Evolutionary conservation across 768 basidiomycete species (phyloP), one percentile per base, ranked within the genome.

Genomic region (Crucibulum laeve): DNA sequence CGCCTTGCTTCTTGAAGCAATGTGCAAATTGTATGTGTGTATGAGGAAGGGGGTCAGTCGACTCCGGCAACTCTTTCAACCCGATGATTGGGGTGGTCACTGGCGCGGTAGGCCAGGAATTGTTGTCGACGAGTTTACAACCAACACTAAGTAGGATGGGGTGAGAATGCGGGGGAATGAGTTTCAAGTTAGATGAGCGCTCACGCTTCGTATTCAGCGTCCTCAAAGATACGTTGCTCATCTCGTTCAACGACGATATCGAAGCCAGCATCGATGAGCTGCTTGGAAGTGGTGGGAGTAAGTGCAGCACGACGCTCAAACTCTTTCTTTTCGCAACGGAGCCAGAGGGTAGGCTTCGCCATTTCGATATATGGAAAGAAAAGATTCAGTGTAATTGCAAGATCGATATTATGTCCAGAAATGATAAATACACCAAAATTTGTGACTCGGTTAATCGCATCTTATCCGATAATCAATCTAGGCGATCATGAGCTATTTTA

Each of bases 1-100:
- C 96, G 1, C 76, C 91, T 61, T 99, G 96, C 33, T 79, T 69
- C 68, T 99, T 99, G 78, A 90, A 98, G 66, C 94, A 96, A 62
- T 98, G 96, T 3, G 93, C 94, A 55, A 98, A 99, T 56, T 96
- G 92, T 58, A 99, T 92, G 65, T 99, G 96, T 2, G 89, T 91
- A 65, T 99, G 96, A 5, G 79, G 82, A 14, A 99, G 70, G 17
- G 95, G 87, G 25, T 82, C 82, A 36, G 78, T 74, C 32, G 91
- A 94, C 42, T 69, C 79, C 18, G 87, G 82, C n/a, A 98, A 80
- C 59, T 98, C 96, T 71, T 99, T 99, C 62, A 99, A 76, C 4
- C 96, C 96, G 54, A 97, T 84, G 64, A 99, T 94, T 33, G 87
- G 85, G 25, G 82, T 66, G 33, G 78, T 63, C 18, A 62, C 63